Base-by-base conservation (phyloP, 1,284 basidiomycete species). In the Sporisorium reilianum region DNA sequence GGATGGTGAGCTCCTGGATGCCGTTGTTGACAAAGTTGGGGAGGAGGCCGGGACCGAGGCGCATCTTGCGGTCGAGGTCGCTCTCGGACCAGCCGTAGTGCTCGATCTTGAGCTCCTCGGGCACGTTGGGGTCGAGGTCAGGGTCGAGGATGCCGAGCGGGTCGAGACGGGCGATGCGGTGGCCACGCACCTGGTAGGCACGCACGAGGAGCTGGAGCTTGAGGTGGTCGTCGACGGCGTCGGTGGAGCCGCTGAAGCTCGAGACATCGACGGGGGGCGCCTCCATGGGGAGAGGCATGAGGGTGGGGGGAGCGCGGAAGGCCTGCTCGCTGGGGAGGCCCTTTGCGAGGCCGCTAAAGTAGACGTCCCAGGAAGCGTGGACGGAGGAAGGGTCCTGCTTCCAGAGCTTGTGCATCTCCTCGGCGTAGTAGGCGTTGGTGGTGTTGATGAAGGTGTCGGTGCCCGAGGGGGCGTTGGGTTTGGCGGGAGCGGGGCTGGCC, bases 111-210 rank as follows among this genome's bases (percentile, higher is more conserved):
- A 84, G 74, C 66, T 84, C 83, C 32, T 75, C 67, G 50, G 82
- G 83, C 23, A 74, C 48, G 51, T 72, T 72, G 60, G 68, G 58
- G 58, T 80, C 81, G 54, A 97, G 89, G 84, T 98, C 95, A 51
- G 94, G 89, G 81, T 95, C 90, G 67, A 93, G 88, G 81, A 99
- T 95, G 46, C 94, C 94, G 28, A 99, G 90, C 38, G 96, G 96
- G 84, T 99, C 96, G 65, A 99, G 89, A 79, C 95, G 91, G 59
- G 96, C 97, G 77, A 96, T 89, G 84, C 97, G 94, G 85, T 99
- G 97, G 36, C 97, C 96, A 64, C 95, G 93, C 30, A 99, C 96
- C 90, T 99, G 96, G 87, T 97, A 99, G 8, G 97, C 96, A 78
- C 96, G 92, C 64, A 98, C 80, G 48, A 82, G 80, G 34, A 82